These are phyloP conservation scores for Stephanocyclus meneghinianus DNA, from an alignment of 352 stramenopile genomes.

Conservation along the genomic window DNA sequence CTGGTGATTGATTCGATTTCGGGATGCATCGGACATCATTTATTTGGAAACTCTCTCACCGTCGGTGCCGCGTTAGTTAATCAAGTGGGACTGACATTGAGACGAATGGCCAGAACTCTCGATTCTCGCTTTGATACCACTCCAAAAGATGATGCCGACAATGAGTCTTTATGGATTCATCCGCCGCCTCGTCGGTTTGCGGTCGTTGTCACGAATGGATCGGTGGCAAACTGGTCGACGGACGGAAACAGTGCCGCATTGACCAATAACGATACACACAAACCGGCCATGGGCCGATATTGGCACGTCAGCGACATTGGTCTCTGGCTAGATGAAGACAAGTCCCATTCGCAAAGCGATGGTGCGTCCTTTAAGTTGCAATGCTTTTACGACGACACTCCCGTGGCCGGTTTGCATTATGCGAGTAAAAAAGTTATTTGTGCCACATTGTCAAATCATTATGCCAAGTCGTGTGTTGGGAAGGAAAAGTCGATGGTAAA, in stretches of 20 bases:
- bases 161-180: background rate
- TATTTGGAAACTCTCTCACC: slow-evolving; percentile 12
- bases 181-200: slow-evolving; percentile 35
- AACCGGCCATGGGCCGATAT: slow-evolving; percentile 56
- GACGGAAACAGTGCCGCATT: slow-evolving; percentile 13
- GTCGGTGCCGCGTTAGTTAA: slow-evolving; percentile 29
- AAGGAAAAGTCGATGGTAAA: slow-evolving; percentile 13
- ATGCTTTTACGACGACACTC: slow-evolving; percentile 31
- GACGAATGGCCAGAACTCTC: slow-evolving; percentile 41
- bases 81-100: slow-evolving; percentile 50
- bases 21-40: slow-evolving; percentile 52
- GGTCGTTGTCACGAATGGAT: slow-evolving; percentile 58
- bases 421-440: slow-evolving; percentile 30
- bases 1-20: slow-evolving; percentile 54
- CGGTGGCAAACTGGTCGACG: slow-evolving; percentile 33
- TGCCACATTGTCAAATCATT: slow-evolving; percentile 49
- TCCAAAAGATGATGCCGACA: background rate
- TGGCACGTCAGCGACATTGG: slow-evolving; percentile 52
- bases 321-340: slow-evolving; percentile 50
- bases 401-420: slow-evolving; percentile 28
- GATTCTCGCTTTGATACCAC: slow-evolving; percentile 21
- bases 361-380: background rate
- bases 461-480: slow-evolving; percentile 41
- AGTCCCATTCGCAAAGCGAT: background rate
- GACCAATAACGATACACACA: slow-evolving; percentile 3